Conservation (phyloP, 495 filamentous ascomycete species). For the Cryomyces minteri region DNA sequence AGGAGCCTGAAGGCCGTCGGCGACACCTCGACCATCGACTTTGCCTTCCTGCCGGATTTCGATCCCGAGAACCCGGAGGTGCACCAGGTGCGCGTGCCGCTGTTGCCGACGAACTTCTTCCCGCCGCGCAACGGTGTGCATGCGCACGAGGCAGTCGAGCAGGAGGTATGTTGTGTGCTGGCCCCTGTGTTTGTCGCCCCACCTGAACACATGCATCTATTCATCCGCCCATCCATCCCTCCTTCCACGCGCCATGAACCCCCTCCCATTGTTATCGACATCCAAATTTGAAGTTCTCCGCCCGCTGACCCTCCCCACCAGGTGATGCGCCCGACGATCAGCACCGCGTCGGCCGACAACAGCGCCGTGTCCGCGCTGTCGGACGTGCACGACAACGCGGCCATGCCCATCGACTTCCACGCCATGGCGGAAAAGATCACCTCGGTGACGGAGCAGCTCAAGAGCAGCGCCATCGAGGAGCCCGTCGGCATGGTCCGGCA, state of each 20-base stretch:
- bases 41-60: slow-evolving; percentile 38
- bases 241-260: too few relatives aligned
- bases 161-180: too few relatives aligned
- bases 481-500: slow-evolving; percentile 26
- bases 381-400: slow-evolving; percentile 39
- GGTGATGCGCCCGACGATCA: slow-evolving; percentile 38
- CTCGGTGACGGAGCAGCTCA: slow-evolving; percentile 16
- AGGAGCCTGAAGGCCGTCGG: slow-evolving; percentile 33
- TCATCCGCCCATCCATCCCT: too few relatives aligned
- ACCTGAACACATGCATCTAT: too few relatives aligned
- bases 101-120: slow-evolving; percentile 30
- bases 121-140: slow-evolving; percentile 2
- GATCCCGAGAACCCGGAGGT: slow-evolving; percentile 9
- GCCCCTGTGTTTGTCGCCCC: too few relatives aligned
- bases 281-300: too few relatives aligned
- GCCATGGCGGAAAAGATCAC: slow-evolving; percentile 31
- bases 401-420: slow-evolving; percentile 37
- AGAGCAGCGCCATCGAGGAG: slow-evolving; percentile 7
- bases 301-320: not conserved
- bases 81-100: slow-evolving; percentile 26
- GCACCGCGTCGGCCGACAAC: slow-evolving; percentile 31
- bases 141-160: slow-evolving; percentile 8
- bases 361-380: slow-evolving; percentile 31
- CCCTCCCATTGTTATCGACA: too few relatives aligned
- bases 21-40: slow-evolving; percentile 44